Evolutionary conservation across 2,329 filamentous ascomycete genomes (phyloP), one percentile per base, ranked within the genome.

Genomic region (Penicillium sp.): DNA sequence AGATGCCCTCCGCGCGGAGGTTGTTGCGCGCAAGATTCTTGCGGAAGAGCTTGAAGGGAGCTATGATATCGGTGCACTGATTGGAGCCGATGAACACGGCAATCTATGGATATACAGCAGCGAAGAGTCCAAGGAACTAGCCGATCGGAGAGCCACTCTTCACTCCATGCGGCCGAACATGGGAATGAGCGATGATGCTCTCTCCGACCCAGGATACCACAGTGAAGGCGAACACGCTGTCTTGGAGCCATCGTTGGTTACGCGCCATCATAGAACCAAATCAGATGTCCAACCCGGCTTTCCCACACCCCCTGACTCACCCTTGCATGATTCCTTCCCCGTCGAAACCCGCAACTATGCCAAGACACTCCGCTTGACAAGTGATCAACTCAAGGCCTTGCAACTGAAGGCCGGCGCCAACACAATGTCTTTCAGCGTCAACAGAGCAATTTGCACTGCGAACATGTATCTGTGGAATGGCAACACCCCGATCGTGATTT

Each of bases 51-150:
- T 97, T 15, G 90, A 96, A 68, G 94, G 93, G 23, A 92, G 93
- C 71, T 97, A 97, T 73, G 94, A 99, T 71, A 96, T 99, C 67
- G 94, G 94, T 6, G 89, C 93, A 2, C 82, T 99, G 31, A 96
- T 99, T 67, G 94, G 93, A 13, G 93, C 94, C 45, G 94, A 99
- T 71, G 92, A 96, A 70, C 87, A 94, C 59, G 94, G 94, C 7
- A 99, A 99, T 69, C 82, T 99, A n/a, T 97, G 94, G 93, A 97
- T 99, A 65, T 99, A 99, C 78, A 94, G 92, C 77, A 97, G 93
- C 68, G 93, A 97, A 74, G 93, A 96, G 70, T 92, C 94, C 25
- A 97, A 97, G 71, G 89, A 94, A 68, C 89, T 90, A 7, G 93
- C 93, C 33, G 88, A 88, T 78, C 87, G 89, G 38, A 81, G 82